Percentiles rank a stretch among this genome's conserved stretches.
These are phyloP conservation scores for Hypomontagnella monticulosa DNA, from an alignment of 495 filamentous ascomycete genomes.

Conservation along the genomic window DNA sequence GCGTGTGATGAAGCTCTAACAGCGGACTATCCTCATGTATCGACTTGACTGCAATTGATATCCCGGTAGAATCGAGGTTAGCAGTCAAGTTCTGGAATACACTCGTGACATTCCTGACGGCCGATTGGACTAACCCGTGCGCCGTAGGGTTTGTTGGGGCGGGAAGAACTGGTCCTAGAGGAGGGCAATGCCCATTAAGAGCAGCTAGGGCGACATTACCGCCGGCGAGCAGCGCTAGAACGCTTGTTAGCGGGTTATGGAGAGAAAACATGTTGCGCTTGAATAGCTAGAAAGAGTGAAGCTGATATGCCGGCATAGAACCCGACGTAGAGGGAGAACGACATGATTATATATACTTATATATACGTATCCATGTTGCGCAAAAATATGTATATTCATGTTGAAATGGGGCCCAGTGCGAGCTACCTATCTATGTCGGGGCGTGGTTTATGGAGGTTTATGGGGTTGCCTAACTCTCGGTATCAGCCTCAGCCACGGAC, in stretches of 20 bases:
- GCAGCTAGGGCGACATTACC: conserved; percentile 38
- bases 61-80: conserved; percentile 41
- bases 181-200: conserved; percentile 47
- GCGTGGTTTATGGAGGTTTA: conserved; percentile 7
- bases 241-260: not conserved
- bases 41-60: conserved; percentile 50
- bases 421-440: not conserved
- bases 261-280: conserved; percentile 15
- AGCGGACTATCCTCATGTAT: conserved; percentile 47
- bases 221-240: not conserved
- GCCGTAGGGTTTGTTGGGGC: conserved; percentile 38
- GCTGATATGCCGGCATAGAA: not conserved
- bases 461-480: conserved; percentile 2
- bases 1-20: conserved; percentile 49
- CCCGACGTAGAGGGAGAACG: not conserved
- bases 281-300: not conserved
- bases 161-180: conserved; percentile 47
- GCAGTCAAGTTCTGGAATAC: conserved; percentile 31
- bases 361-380: not conserved
- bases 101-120: conserved; percentile 18
- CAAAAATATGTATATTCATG: conserved; percentile 1
- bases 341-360: conserved; percentile 9
- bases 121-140: conserved; percentile 31
- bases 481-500: conserved; percentile 4
- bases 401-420: conserved; percentile 19